Percentiles rank a stretch among this genome's conserved stretches.
phyloP scores from a whole-genome alignment of 2,329 filamentous ascomycete genomes.

The Lanzia echinophila region DNA sequence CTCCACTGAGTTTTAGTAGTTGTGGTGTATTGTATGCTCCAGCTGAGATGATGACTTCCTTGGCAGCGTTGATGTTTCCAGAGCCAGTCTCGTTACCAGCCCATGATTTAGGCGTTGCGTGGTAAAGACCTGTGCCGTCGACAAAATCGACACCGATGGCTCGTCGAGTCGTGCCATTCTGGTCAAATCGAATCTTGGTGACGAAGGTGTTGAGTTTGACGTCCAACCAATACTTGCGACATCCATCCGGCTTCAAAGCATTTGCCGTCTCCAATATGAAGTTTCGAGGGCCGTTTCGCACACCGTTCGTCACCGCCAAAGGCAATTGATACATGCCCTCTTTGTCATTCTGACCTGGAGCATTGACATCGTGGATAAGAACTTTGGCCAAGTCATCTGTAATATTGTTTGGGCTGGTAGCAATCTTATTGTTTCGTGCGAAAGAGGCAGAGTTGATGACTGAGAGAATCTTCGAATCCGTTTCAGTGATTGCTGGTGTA shows the following conservation, averaged over 20 bases:
- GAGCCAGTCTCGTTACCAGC: slow-evolving; percentile 4
- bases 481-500: slow-evolving; percentile 1
- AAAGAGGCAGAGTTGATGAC: background rate
- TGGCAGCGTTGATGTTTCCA: slow-evolving; percentile 9
- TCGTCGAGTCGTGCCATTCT: slow-evolving; percentile 24
- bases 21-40: slow-evolving; percentile 41
- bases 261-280: slow-evolving; percentile 13
- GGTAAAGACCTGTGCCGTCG: slow-evolving; percentile 31
- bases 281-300: slow-evolving; percentile 17
- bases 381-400: background rate
- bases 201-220: slow-evolving; percentile 28
- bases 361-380: background rate
- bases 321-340: slow-evolving; percentile 21
- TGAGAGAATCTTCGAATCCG: background rate
- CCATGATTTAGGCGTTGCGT: slow-evolving; percentile 5
- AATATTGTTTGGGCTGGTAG: background rate
- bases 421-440: background rate
- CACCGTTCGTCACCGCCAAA: slow-evolving; percentile 13
- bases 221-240: slow-evolving; percentile 19
- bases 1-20: slow-evolving; percentile 39
- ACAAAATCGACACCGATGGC: slow-evolving; percentile 39
- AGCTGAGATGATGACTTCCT: slow-evolving; percentile 41
- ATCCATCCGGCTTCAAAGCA: slow-evolving; percentile 17
- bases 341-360: slow-evolving; percentile 10
- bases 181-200: slow-evolving; percentile 37